Evolutionary conservation across 2,329 filamentous ascomycete genomes (phyloP).

Genomic region (Pseudogymnoascus sp.): DNA sequence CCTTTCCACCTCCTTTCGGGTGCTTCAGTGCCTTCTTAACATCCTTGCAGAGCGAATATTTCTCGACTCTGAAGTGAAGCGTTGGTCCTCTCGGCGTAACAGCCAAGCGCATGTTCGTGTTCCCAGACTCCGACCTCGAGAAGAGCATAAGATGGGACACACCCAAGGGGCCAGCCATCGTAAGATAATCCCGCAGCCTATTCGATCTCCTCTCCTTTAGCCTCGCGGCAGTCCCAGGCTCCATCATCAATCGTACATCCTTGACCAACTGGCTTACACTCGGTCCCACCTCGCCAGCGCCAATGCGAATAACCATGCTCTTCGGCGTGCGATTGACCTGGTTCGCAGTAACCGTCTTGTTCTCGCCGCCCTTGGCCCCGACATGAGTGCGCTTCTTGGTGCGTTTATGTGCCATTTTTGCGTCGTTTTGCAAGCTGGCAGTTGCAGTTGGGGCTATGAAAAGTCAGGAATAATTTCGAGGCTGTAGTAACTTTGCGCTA

Average conservation of each 20-base stretch:
- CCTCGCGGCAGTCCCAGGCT: conserved; percentile 83
- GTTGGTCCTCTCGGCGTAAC: conserved; percentile 87
- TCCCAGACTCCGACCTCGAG: conserved; percentile 79
- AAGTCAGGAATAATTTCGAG: conserved; percentile 20
- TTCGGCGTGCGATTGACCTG: conserved; percentile 62
- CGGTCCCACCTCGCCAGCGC: conserved; percentile 84
- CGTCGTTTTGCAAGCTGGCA: conserved; percentile 10
- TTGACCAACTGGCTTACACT: conserved; percentile 85
- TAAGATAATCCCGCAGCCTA: conserved; percentile 80
- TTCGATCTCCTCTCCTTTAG: conserved; percentile 86
- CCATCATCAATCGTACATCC: conserved; percentile 90
- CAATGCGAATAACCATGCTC: conserved; percentile 97
- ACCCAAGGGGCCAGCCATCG: conserved; percentile 90
- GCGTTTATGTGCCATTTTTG: conserved; percentile 65
- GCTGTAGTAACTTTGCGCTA: conserved; percentile 17
- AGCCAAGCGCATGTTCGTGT: conserved; percentile 83
- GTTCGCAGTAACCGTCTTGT: conserved; percentile 51
- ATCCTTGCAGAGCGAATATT: conserved; percentile 90
- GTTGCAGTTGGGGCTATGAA: conserved; percentile 16
- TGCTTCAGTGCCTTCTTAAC: conserved; percentile 75
- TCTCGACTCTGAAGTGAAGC: conserved; percentile 86
- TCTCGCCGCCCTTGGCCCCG: conserved; percentile 46
- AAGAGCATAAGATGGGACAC: conserved; percentile 91
- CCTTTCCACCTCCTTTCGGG: conserved; percentile 72
- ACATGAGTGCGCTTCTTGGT: conserved; percentile 85